phyloP scores from a whole-genome alignment of 2,329 filamentous ascomycete species.

The Neoscytalidium dimidiatum region DNA sequence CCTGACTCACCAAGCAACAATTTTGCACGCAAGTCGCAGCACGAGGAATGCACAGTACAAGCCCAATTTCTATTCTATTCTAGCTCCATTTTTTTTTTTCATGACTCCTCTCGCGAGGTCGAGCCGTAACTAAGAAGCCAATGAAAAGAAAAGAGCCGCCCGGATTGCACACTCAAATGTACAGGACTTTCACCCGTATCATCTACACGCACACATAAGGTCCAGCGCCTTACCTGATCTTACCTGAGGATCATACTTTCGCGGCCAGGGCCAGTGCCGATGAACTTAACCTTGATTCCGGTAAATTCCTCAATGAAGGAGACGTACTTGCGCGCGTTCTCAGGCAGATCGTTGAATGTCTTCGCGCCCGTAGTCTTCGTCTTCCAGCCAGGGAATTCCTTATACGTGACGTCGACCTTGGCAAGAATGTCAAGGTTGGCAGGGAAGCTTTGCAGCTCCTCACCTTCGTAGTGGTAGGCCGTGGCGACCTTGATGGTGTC shows the following conservation, averaged over 20 bases:
- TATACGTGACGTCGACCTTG: slow-evolving; percentile 65
- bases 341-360: slow-evolving; percentile 64
- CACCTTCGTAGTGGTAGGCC: slow-evolving; percentile 64
- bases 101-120: neutral
- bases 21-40: too few relatives aligned
- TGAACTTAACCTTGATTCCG: slow-evolving; percentile 64
- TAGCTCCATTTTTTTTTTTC: neutral
- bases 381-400: slow-evolving; percentile 71
- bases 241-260: slow-evolving; percentile 64
- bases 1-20: neutral
- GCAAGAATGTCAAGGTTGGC: slow-evolving; percentile 62
- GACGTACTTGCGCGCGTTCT: slow-evolving; percentile 66
- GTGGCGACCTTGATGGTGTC: slow-evolving; percentile 73
- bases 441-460: slow-evolving; percentile 64
- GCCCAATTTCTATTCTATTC: slow-evolving; percentile 12
- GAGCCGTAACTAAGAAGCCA: neutral
- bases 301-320: slow-evolving; percentile 68
- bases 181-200: neutral
- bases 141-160: neutral
- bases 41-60: neutral
- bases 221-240: slow-evolving; percentile 3
- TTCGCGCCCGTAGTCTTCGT: slow-evolving; percentile 61
- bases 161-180: neutral
- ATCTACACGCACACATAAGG: neutral
- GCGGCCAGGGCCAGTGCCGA: slow-evolving; percentile 66